Evolutionary conservation across 768 basidiomycete genomes (phyloP).

Genomic region (Daedaleopsis nitida): DNA sequence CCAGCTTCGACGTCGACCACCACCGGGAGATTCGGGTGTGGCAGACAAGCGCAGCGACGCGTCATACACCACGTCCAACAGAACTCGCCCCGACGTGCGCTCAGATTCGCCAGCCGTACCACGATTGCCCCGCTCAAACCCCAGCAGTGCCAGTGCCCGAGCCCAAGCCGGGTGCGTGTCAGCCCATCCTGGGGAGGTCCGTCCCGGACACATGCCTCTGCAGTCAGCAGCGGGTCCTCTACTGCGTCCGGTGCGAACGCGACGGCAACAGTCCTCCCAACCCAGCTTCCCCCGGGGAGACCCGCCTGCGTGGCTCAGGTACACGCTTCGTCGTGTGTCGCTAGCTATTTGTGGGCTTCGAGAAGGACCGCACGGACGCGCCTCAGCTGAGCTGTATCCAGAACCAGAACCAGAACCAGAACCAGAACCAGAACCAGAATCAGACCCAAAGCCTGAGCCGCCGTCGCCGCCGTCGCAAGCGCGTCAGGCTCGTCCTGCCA

Average conservation of each 20-base stretch:
- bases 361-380: slow-evolving; percentile 1
- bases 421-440: too few relatives aligned
- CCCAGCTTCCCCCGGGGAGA: neutral
- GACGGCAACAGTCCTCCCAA: slow-evolving; percentile 6
- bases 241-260: slow-evolving; percentile 19
- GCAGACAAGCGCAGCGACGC: neutral
- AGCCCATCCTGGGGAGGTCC: neutral
- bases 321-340: slow-evolving; percentile 12
- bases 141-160: too few relatives aligned
- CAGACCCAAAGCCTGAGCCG: too few relatives aligned
- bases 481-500: neutral
- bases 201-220: slow-evolving; percentile 9
- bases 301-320: neutral
- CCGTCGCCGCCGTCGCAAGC: too few relatives aligned
- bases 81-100: neutral
- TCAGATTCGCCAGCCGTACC: neutral
- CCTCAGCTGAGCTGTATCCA: neutral
- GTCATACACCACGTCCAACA: neutral
- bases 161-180: neutral
- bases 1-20: neutral
- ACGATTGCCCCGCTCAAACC: slow-evolving; percentile 3
- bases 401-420: too few relatives aligned
- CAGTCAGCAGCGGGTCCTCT: neutral
- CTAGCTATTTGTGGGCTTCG: slow-evolving; percentile 16
- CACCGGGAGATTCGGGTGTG: neutral